Percentiles rank a stretch among this genome's conserved stretches.
These are phyloP conservation scores for Kuraishia ogatae DNA, from an alignment of 805 yeast species.

Conservation along the genomic window DNA sequence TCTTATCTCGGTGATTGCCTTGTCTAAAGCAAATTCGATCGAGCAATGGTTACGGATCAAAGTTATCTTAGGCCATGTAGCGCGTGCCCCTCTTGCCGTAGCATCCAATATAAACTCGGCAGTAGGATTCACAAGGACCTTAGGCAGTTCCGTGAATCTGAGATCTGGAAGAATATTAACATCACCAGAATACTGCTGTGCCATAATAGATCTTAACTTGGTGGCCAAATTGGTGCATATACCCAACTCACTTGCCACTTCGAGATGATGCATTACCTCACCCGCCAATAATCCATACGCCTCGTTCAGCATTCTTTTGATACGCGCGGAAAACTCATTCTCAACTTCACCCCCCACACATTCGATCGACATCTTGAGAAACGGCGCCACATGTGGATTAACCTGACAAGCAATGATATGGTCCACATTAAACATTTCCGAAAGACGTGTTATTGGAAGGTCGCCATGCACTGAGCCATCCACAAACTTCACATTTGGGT, in stretches of 20 bases:
- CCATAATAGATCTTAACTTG: constrained; percentile 63
- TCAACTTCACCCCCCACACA: constrained; percentile 66
- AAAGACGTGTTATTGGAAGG: constrained; percentile 78
- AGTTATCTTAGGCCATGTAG: constrained; percentile 90
- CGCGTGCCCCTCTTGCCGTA: constrained; percentile 75
- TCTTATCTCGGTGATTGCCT: constrained; percentile 60
- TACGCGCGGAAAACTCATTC: constrained; percentile 44
- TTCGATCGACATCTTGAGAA: constrained; percentile 59
- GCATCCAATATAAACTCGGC: constrained; percentile 64
- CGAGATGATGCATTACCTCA: constrained; percentile 74
- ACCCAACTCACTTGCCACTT: constrained; percentile 68
- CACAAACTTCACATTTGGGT: constrained; percentile 68
- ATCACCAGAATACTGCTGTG: constrained; percentile 90
- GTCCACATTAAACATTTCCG: constrained; percentile 96
- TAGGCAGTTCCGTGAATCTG: constrained; percentile 45
- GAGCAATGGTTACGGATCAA: constrained; percentile 85
- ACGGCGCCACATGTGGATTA: constrained; percentile 91
- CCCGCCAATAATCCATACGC: constrained; percentile 51
- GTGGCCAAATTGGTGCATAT: constrained; percentile 64
- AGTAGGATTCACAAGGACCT: constrained; percentile 73
- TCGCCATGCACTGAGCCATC: constrained; percentile 97
- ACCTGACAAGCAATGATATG: constrained; percentile 97
- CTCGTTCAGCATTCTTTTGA: constrained; percentile 43
- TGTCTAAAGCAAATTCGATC: constrained; percentile 79
- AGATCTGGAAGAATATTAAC: constrained; percentile 85